phyloP scores from a whole-genome alignment of 2,329 filamentous ascomycete species.

The Colletotrichum coccodes region DNA sequence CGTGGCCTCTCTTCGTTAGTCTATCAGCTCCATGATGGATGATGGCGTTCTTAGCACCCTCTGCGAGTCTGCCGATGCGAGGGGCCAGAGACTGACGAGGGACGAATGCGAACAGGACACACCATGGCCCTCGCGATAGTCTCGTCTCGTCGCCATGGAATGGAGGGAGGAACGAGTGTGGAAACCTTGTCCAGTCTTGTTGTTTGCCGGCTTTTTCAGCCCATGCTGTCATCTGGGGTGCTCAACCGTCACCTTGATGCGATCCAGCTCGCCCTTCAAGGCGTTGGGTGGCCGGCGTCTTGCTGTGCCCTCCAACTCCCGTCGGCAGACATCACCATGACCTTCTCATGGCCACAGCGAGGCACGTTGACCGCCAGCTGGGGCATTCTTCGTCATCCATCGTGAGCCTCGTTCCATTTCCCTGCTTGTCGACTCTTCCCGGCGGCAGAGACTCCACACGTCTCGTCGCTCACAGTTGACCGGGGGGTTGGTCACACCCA shows the following conservation, averaged over 20 bases:
- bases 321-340: background rate
- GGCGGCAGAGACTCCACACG: constrained; percentile 23
- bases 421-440: constrained; percentile 18
- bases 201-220: constrained; percentile 13
- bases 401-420: constrained; percentile 29
- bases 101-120: constrained; percentile 17
- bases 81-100: constrained; percentile 3
- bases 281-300: constrained; percentile 13
- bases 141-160: constrained; percentile 17
- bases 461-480: constrained; percentile 5
- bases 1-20: background rate
- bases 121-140: constrained; percentile 10
- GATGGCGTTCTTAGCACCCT: constrained; percentile 14
- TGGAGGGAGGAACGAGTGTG: constrained; percentile 30
- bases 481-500: constrained; percentile 29
- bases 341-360: constrained; percentile 1
- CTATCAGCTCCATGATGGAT: background rate
- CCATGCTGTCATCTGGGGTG: constrained; percentile 13
- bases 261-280: constrained; percentile 5
- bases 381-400: constrained; percentile 27
- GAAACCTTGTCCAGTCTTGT: constrained; percentile 7
- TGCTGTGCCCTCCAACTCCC: background rate
- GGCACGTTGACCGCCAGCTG: constrained; percentile 19
- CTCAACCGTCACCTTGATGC: background rate
- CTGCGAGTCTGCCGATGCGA: constrained; percentile 3